These are phyloP conservation scores for Phytophthora europaea DNA, from an alignment of 352 stramenopile genomes.

Conservation along the genomic window DNA sequence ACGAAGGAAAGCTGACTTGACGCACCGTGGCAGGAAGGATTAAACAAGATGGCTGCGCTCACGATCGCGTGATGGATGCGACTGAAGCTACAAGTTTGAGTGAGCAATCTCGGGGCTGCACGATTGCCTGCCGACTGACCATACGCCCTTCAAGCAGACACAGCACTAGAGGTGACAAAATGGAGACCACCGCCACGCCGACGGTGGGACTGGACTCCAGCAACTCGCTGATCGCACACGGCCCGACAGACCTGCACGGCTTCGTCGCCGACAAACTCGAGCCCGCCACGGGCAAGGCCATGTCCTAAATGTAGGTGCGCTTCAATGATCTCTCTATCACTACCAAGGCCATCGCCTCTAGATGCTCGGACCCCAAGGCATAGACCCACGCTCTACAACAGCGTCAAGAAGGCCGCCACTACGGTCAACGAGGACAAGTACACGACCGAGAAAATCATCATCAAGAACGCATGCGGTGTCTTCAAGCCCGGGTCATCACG, in stretches of 20 bases:
- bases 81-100: background rate
- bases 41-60: too few relatives aligned
- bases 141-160: background rate
- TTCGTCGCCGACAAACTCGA: conserved; percentile 34
- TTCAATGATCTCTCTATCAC: conserved; percentile 41
- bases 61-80: too few relatives aligned
- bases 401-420: conserved; percentile 40
- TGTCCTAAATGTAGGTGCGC: conserved; percentile 42
- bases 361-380: conserved; percentile 16
- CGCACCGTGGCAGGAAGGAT: too few relatives aligned
- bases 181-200: conserved; percentile 15
- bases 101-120: background rate
- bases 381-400: conserved; percentile 57
- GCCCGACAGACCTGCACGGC: conserved; percentile 31
- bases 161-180: too few relatives aligned
- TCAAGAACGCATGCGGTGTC: conserved; percentile 56
- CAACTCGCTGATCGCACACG: conserved; percentile 36
- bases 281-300: conserved; percentile 27
- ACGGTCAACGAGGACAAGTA: conserved; percentile 44
- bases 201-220: conserved; percentile 25
- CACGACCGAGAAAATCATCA: conserved; percentile 48
- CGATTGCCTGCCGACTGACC: background rate
- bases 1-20: too few relatives aligned
- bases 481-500: conserved; percentile 43
- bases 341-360: conserved; percentile 28